phyloP scores from a whole-genome alignment of 495 filamentous ascomycete species.

The Podospora pseudocomata region DNA sequence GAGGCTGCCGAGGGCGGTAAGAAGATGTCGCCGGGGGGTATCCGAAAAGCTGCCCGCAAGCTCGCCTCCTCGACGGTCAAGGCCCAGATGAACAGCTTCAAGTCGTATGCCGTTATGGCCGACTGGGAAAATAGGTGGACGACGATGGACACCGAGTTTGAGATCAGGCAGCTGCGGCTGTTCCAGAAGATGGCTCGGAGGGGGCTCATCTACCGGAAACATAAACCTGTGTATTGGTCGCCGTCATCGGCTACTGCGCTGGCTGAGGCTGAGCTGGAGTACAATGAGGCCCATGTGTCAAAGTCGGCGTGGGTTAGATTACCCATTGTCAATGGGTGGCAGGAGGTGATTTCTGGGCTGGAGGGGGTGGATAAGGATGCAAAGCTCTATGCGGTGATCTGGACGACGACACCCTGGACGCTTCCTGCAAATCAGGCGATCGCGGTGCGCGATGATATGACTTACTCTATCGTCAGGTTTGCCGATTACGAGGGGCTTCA shows the following conservation, averaged over 20 bases:
- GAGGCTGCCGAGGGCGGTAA: conserved; percentile 43
- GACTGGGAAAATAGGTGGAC: conserved; percentile 92
- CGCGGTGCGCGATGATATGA: conserved; percentile 66
- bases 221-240: conserved; percentile 96
- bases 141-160: conserved; percentile 86
- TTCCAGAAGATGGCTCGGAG: conserved; percentile 82
- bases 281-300: conserved; percentile 78
- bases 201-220: conserved; percentile 80
- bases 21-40: conserved; percentile 37
- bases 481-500: conserved; percentile 45
- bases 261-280: conserved; percentile 95
- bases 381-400: conserved; percentile 70
- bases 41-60: conserved; percentile 67
- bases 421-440: conserved; percentile 90
- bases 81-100: conserved; percentile 79
- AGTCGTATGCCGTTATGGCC: conserved; percentile 82
- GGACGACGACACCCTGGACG: conserved; percentile 99
- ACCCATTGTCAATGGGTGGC: conserved; percentile 54
- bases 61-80: conserved; percentile 72
- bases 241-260: conserved; percentile 86
- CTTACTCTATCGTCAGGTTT: conserved; percentile 66
- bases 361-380: conserved; percentile 27
- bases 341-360: conserved; percentile 36
- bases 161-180: conserved; percentile 78
- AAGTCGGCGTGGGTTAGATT: conserved; percentile 80